phyloP scores from a whole-genome alignment of 2,329 filamentous ascomycete genomes.

The Ophiostoma novo-ulmi region DNA sequence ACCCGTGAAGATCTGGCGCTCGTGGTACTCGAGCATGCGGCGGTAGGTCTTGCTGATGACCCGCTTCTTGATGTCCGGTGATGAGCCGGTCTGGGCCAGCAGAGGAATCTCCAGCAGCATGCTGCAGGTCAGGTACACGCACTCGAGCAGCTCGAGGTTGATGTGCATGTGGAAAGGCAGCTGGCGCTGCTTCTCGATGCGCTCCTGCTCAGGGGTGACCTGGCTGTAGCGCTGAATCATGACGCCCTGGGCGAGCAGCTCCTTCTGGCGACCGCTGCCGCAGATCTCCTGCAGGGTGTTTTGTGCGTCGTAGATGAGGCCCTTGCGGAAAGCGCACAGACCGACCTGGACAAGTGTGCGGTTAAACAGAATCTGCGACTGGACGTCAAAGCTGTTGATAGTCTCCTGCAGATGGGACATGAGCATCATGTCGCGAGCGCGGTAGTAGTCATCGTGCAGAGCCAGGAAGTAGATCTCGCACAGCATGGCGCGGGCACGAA shows the following conservation, averaged over 20 bases:
- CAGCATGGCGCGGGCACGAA: slow-evolving; percentile 92
- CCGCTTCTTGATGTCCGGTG: slow-evolving; percentile 93
- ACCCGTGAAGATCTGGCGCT: slow-evolving; percentile 97
- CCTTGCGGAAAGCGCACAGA: slow-evolving; percentile 95
- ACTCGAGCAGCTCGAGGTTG: slow-evolving; percentile 96
- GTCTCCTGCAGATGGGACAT: slow-evolving; percentile 99
- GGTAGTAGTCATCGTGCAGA: slow-evolving; percentile 96
- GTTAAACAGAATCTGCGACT: slow-evolving; percentile 98
- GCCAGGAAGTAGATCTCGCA: slow-evolving; percentile 99
- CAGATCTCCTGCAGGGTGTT: slow-evolving; percentile 98
- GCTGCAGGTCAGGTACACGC: slow-evolving; percentile 96
- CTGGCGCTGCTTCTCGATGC: slow-evolving; percentile 92
- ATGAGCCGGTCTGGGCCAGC: slow-evolving; percentile 91
- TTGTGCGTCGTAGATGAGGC: slow-evolving; percentile 94
- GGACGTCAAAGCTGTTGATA: slow-evolving; percentile 93
- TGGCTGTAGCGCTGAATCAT: slow-evolving; percentile 97
- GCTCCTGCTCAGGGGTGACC: slow-evolving; percentile 95
- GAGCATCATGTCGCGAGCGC: slow-evolving; percentile 96
- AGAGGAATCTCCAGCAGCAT: slow-evolving; percentile 99
- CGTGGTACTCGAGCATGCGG: slow-evolving; percentile 98
- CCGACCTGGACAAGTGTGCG: slow-evolving; percentile 95
- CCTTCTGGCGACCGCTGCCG: slow-evolving; percentile 94
- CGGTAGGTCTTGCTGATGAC: slow-evolving; percentile 99
- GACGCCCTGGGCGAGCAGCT: slow-evolving; percentile 93
- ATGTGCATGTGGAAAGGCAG: slow-evolving; percentile 99